Evolutionary conservation across 208 protist species (phyloP), one percentile per base, ranked within the genome.

Genomic region (Zelonia costaricensis): DNA sequence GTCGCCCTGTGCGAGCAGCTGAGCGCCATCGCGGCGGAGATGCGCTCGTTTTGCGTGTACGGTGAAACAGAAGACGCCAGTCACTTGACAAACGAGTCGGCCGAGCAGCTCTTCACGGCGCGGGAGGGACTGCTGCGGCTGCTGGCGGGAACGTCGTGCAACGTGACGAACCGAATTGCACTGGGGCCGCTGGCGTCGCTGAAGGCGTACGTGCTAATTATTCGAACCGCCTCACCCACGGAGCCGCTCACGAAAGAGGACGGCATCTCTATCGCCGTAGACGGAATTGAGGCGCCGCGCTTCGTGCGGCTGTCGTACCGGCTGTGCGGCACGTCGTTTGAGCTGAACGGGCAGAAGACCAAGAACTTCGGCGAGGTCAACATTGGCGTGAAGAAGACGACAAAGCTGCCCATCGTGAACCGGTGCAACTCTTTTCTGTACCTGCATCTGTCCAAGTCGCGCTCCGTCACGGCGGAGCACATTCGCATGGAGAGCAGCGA

Each of bases 301-400:
- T 95, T 93, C 70, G 80, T 95, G 40, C 76, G 89, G 0, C 64
- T 95, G 16, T 95, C 89, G 6, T 95, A 95, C 54, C 63, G 73
- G 4, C 64, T 95, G 22, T 93, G 84, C 61, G 66, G 70, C 38
- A 84, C 78, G 0, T 74, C 57, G 6, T 95, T 95, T 59, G 82
- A 90, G 33, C 39, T 95, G 1, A 67, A 65, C 39, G 89, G 89
- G 13, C 89, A 95, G 60, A 88, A 83, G 49, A 92, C 86, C 28
- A 95, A 92, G 63, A 88, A 95, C 38, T 95, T 93, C 63, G 86
- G 89, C 18, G 89, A 95, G 56, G 82, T 93, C 3, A 95, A 93
- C 62, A 92, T 95, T 59, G 89, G 89, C 6, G 78, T 80, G 22
- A 80, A 82, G 38, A 95, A 82, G 70, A 80, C 74, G 8, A 95